Base-by-base conservation (phyloP, 345 rosid species). In the Lumnitzera littorea region DNA sequence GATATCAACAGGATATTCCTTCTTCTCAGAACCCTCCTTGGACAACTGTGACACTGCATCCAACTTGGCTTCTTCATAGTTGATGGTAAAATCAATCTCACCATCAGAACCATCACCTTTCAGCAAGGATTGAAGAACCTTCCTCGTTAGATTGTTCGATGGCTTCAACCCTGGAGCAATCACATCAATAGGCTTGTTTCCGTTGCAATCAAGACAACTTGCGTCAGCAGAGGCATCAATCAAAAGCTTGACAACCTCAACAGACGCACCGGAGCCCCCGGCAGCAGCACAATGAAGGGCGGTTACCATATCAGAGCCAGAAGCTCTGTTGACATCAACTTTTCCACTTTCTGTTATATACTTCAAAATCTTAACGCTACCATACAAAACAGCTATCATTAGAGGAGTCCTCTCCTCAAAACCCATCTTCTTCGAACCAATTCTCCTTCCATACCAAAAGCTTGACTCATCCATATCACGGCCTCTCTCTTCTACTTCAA, bases 271-370 rank as follows among this genome's bases (percentile, higher is more conserved):
- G 0, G 94, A 60, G 48, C 94, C 84, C 24, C 96, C 91, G 15
- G 94, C 94, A 63, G 81, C 89, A 12, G 96, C 98, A 62, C 91
- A 89, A 75, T 92, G 98, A 61, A 92, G 94, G 15, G 98, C 96
- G 47, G 98, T 87, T 58, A 81, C 85, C 72, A 75, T 80, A 80
- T 89, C 96, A 9, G 64, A 67, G 43, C 96, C 85, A 31, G 85
- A 89, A 69, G 80, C 78, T 66, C 83, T 77, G 49, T 87, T 82
- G 58, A 87, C 85, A 60, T 87, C 80, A 47, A 73, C 66, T 51
- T 70, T 81, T 8, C 78, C 81, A 0, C 80, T 74, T 55, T 67
- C 74, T 3, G 84, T 68, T 14, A 92, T 75, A 63, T 87, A 89
- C 75, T 73, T 87, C 64, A 82, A 52, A 15, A 89, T 84, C 2